phyloP scores from a whole-genome alignment of 805 yeast species.

The Saccharomycopsis selenospora region DNA sequence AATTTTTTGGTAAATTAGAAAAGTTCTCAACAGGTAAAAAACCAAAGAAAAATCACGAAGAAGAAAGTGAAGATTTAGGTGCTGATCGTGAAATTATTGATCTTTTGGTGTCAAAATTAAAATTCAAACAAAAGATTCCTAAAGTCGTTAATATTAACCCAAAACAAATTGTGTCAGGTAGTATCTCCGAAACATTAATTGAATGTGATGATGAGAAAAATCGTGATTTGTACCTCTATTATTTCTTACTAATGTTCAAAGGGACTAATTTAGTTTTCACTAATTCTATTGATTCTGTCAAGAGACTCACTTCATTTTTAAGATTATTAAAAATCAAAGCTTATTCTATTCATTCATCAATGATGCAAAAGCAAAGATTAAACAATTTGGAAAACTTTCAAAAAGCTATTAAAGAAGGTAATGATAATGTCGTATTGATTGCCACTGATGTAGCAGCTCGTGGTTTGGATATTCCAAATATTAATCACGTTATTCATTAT shows the following conservation, averaged over 20 bases:
- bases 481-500: constrained; percentile 92
- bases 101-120: constrained; percentile 59
- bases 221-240: constrained; percentile 84
- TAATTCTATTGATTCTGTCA: constrained; percentile 92
- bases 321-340: constrained; percentile 59
- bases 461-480: constrained; percentile 87
- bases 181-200: constrained; percentile 75
- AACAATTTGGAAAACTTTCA: constrained; percentile 77
- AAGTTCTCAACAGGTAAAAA: constrained; percentile 28
- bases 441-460: constrained; percentile 99
- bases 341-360: constrained; percentile 82
- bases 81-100: constrained; percentile 55
- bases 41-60: constrained; percentile 23
- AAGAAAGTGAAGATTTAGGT: constrained; percentile 31
- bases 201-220: constrained; percentile 81
- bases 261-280: constrained; percentile 89
- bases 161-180: constrained; percentile 64
- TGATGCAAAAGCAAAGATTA: constrained; percentile 91
- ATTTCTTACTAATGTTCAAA: constrained; percentile 77
- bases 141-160: constrained; percentile 80
- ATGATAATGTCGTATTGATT: constrained; percentile 57
- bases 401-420: constrained; percentile 23
- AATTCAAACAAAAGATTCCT: constrained; percentile 63
- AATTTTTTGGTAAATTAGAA: constrained; percentile 69
- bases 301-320: constrained; percentile 71